These are phyloP conservation scores for Isatis tinctoria DNA, from an alignment of 345 rosid species.

Conservation along the genomic window DNA sequence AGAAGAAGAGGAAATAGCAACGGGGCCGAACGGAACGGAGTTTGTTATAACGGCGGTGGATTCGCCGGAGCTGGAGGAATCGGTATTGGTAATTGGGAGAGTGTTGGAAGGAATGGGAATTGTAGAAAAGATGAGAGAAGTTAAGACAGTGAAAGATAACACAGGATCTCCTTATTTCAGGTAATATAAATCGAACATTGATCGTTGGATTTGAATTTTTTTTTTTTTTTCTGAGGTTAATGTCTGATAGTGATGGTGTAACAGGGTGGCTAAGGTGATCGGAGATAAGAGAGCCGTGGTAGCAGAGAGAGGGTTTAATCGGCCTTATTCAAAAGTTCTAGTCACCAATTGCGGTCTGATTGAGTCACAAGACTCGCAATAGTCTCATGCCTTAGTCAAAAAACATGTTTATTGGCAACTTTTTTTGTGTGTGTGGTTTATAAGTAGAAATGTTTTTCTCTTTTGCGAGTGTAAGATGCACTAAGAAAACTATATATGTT, in stretches of 20 bases:
- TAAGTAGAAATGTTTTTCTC: not conserved
- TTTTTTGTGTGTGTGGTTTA: not conserved
- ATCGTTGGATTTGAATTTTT: conserved; percentile 11
- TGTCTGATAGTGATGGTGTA: not conserved
- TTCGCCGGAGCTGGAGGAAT: conserved; percentile 75
- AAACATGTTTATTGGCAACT: not conserved
- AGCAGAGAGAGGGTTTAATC: conserved; percentile 87
- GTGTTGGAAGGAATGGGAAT: conserved; percentile 78
- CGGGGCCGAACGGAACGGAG: conserved; percentile 75
- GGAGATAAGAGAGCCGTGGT: conserved; percentile 93
- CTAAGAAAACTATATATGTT: not conserved
- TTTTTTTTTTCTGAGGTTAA: not conserved
- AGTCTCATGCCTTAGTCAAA: not conserved
- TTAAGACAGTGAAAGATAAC: conserved; percentile 79
- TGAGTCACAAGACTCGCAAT: conserved; percentile 27
- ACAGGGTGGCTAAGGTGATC: conserved; percentile 77
- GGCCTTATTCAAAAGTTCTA: conserved; percentile 76
- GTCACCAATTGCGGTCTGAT: conserved; percentile 72
- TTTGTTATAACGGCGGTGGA: conserved; percentile 65
- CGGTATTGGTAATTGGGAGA: conserved; percentile 68
- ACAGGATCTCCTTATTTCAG: conserved; percentile 85
- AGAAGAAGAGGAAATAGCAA: conserved; percentile 57
- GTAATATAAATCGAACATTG: conserved; percentile 24
- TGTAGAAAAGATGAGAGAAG: conserved; percentile 56
- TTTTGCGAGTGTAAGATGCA: not conserved